Base-by-base conservation (phyloP, 805 yeast genomes). In the Komagataella populi region DNA sequence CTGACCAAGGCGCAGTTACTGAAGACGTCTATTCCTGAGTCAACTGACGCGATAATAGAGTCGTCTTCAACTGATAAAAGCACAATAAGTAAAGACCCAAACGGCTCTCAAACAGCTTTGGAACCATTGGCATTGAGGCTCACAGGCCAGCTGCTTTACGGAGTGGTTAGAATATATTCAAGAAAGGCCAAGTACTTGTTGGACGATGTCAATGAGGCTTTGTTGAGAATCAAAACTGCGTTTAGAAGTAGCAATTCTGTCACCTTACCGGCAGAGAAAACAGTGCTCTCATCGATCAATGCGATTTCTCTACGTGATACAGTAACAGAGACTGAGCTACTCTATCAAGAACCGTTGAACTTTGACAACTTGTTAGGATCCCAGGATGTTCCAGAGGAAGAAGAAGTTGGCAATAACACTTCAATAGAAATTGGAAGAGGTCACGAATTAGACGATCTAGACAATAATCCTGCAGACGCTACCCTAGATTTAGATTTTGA, bases 151-250 rank as follows among this genome's bases (percentile, higher is more conserved):
- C 70, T 90, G 50, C 70, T 90, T 45, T 80, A 85, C 51, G 97
- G 96, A 49, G 87, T 90, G 3, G 95, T 87, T 43, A 73, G 87
- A 52, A 90, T 90, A 20, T 90, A 88, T 65, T 82, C 93, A 10
- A 72, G 91, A 54, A 87, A 90, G 65, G 87, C 96, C 23, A 84
- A 83, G 57, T 86, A 86, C 56, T 69, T 90, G 22, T 70, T 85
- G 49, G 95, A 87, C 52, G 97, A 90, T 62, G 91, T 87, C 45
- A 76, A 81, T 49, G 95, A 86, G 57, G 84, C 88, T 3, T 65
- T 88, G 53, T 66, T 80, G 56, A 83, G 81, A 58, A 70, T 89
- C 60, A 86, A 84, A 60, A 76, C 84, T 43, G 77, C 87, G 2
- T 84, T 87, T 64, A 70, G 64, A 51, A 63, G 74, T 6, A 70